Base-by-base conservation (phyloP, 2,329 filamentous ascomycete genomes). In the Thielaviopsis populi region DNA sequence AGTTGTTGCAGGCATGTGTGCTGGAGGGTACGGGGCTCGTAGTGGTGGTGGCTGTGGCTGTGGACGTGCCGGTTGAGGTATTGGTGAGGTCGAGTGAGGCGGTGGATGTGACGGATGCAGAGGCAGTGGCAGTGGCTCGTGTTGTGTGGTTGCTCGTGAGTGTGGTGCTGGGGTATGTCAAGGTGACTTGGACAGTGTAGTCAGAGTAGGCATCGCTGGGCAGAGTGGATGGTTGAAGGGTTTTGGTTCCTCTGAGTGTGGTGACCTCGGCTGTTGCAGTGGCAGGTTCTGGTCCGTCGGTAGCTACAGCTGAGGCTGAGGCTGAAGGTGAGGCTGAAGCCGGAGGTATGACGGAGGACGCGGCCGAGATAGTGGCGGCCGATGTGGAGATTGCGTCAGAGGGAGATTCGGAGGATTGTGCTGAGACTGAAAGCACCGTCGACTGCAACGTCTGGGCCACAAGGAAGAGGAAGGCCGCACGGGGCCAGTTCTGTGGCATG, bases 1-100 rank as follows among this genome's bases (percentile, higher is more conserved):
- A 84, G 72, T 84, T 84, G 74, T 95, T 95, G 78, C 89, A 95
- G 3, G 88, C 84, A 66, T 84, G 83, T 0, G 87, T 91, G 73
- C 91, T 92, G 56, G 80, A 82, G 0, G 85, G 79, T 61, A 13
- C 17, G 13, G 78, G 77, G 43, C 73, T 72, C 43, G 76, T 79
- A n/a, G 70, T 71, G 66, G 71, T 74, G 17, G n/a, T n/a, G 17
- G 74, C 69, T 11, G 74, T 73, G 53, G 72, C 73, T 65, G 74
- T 75, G 61, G 73, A 71, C 68, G 76, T 78, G 48, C 74, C 73
- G n/a, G 69, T 70, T 22, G 72, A 71, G 42, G 78, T 79, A 22
- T 63, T 62, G 50, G 6, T 33, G 8, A 72, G 69, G 27, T 74
- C 75, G 33, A 73, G 73, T 63, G 79, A 80, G 48, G 78, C 77